Conservation (phyloP, 129 eudicot genomes). For the Saussurea involucrata region DNA sequence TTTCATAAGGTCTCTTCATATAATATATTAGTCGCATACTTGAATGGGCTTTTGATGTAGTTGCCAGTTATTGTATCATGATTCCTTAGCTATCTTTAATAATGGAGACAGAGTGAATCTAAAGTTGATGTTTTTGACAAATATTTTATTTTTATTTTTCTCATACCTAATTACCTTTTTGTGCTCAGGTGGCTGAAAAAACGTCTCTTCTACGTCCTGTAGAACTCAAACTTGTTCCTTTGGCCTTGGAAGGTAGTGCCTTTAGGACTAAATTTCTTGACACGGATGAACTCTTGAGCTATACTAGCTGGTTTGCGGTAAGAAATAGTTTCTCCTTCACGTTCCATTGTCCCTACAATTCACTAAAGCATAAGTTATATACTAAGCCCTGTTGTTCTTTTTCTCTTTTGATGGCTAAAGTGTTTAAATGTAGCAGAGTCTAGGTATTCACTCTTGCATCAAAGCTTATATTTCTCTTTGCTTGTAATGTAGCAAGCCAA, state of each 20-base stretch:
- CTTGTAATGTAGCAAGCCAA: neutral
- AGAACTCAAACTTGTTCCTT: slow-evolving; percentile 76
- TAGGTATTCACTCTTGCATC: neutral
- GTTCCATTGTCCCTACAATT: neutral
- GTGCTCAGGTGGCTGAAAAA: slow-evolving; percentile 88
- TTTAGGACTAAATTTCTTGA: slow-evolving; percentile 79
- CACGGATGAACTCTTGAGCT: slow-evolving; percentile 81
- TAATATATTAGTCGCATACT: neutral
- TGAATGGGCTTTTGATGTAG: neutral
- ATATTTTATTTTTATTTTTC: neutral
- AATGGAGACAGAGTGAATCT: neutral
- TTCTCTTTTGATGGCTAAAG: neutral
- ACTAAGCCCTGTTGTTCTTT: neutral
- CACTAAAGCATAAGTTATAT: neutral
- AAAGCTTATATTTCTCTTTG: neutral
- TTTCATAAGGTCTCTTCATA: neutral
- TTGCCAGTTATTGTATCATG: neutral
- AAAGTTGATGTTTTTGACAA: neutral
- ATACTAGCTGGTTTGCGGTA: slow-evolving; percentile 87
- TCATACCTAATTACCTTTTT: neutral
- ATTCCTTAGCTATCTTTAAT: neutral
- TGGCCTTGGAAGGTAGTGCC: slow-evolving; percentile 85
- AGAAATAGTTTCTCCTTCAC: slow-evolving; percentile 20
- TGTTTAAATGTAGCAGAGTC: neutral
- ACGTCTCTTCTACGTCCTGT: slow-evolving; percentile 77